Conservation (phyloP, 2,329 filamentous ascomycete genomes). For the Cordyceps javanica region DNA sequence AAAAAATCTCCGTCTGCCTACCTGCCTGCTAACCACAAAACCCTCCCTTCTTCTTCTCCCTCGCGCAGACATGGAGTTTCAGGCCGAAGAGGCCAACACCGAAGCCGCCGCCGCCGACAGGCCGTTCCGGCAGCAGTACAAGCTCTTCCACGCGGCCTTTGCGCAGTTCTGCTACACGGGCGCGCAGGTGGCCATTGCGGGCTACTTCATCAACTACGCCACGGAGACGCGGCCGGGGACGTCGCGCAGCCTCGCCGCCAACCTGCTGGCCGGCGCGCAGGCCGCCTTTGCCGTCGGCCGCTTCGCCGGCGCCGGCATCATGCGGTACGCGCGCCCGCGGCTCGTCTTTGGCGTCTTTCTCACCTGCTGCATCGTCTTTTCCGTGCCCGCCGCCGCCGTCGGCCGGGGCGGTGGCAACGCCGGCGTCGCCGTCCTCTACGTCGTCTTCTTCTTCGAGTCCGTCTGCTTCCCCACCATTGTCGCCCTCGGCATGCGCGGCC, state of each 20-base stretch:
- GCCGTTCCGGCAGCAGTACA: constrained; percentile 64
- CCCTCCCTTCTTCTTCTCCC: background rate
- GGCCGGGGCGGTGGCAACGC: constrained; percentile 37
- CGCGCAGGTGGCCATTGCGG: constrained; percentile 60
- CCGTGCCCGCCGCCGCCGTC: constrained; percentile 42
- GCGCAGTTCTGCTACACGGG: constrained; percentile 77
- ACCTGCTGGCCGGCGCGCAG: constrained; percentile 68
- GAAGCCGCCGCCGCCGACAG: constrained; percentile 51
- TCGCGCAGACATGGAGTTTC: constrained; percentile 54
- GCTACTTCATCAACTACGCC: constrained; percentile 71
- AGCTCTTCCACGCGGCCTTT: constrained; percentile 67
- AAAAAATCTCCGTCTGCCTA: too few relatives aligned
- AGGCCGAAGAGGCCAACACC: constrained; percentile 48
- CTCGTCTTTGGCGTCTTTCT: constrained; percentile 63
- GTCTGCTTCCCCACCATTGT: constrained; percentile 80
- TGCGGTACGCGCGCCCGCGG: constrained; percentile 61
- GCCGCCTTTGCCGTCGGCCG: constrained; percentile 66
- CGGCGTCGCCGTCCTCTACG: constrained; percentile 56
- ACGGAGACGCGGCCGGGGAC: constrained; percentile 52
- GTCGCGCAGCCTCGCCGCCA: constrained; percentile 47
- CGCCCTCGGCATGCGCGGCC: constrained; percentile 66
- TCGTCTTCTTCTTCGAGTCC: constrained; percentile 72
- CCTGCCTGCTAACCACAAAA: too few relatives aligned
- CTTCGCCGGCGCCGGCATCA: constrained; percentile 60
- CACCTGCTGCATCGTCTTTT: constrained; percentile 58